These are phyloP conservation scores for Lodderomyces beijingensis DNA, from an alignment of 1,139 yeast species.

Conservation along the genomic window DNA sequence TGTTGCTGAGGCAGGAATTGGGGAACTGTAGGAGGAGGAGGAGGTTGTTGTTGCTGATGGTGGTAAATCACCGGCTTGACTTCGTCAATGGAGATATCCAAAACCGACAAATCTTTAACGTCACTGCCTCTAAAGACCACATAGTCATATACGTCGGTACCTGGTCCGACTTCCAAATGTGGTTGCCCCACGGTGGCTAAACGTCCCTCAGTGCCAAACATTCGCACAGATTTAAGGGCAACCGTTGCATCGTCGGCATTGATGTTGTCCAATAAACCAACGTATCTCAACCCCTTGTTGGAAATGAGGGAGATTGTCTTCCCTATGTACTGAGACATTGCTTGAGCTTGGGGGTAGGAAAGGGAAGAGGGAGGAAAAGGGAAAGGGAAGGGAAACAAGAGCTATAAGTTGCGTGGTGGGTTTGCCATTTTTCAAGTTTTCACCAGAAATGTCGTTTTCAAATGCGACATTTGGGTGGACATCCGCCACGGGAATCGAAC, in stretches of 20 bases:
- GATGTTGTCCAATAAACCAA: slow-evolving; percentile 81
- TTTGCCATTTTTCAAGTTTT: too few species aligned
- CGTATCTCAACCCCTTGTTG: slow-evolving; percentile 82
- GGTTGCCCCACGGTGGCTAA: slow-evolving; percentile 57
- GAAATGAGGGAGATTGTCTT: slow-evolving; percentile 88
- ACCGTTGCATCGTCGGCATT: slow-evolving; percentile 92
- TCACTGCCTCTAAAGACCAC: slow-evolving; percentile 91
- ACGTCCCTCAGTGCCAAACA: slow-evolving; percentile 93
- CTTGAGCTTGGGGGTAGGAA: not conserved
- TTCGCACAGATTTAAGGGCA: slow-evolving; percentile 74
- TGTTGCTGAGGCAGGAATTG: slow-evolving; percentile 23
- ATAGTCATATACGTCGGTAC: slow-evolving; percentile 66
- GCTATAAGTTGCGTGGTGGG: too few species aligned
- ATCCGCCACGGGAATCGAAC: too few species aligned
- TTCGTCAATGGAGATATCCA: slow-evolving; percentile 60
- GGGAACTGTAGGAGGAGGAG: slow-evolving; percentile 13
- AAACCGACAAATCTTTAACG: slow-evolving; percentile 82
- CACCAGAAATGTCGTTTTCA: too few species aligned
- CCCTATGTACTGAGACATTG: slow-evolving; percentile 86
- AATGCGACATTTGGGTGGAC: too few species aligned
- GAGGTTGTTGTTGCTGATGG: slow-evolving; percentile 10
- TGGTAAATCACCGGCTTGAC: slow-evolving; percentile 34
- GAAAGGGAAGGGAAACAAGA: not conserved
- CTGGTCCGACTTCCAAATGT: slow-evolving; percentile 67
- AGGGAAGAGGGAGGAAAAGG: not conserved